phyloP scores from a whole-genome alignment of 2,329 filamentous ascomycete species.

The Albifimbria verrucaria region DNA sequence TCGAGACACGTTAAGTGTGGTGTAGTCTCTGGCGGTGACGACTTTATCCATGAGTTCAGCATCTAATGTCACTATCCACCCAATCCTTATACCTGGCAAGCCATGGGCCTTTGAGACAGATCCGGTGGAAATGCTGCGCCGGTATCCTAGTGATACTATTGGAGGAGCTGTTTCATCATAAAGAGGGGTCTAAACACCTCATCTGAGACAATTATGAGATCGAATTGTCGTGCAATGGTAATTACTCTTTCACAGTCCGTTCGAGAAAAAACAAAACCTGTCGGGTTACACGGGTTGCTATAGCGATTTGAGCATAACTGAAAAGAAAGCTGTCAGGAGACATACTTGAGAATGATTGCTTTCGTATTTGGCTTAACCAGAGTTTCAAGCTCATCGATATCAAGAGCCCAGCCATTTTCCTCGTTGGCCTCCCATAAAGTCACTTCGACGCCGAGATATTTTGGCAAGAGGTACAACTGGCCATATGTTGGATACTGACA shows the following conservation, averaged over 20 bases:
- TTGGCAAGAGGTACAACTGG: slow-evolving; percentile 72
- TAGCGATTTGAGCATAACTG: slow-evolving; percentile 12
- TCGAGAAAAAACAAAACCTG: slow-evolving; percentile 64
- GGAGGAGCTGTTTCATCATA: background rate
- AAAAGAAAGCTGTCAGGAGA: background rate
- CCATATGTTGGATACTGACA: slow-evolving; percentile 83
- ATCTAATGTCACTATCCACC: slow-evolving; percentile 14
- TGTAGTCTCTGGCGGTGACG: background rate
- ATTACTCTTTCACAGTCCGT: slow-evolving; percentile 58
- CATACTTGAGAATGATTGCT: slow-evolving; percentile 19
- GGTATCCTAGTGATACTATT: background rate
- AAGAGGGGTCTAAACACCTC: slow-evolving; percentile 84
- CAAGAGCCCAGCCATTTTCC: slow-evolving; percentile 60
- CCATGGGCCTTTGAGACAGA: slow-evolving; percentile 20
- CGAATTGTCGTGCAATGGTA: slow-evolving; percentile 56
- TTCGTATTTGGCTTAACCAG: slow-evolving; percentile 67
- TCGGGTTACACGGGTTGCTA: slow-evolving; percentile 82
- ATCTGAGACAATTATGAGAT: slow-evolving; percentile 67
- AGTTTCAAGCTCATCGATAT: slow-evolving; percentile 59
- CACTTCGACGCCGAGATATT: slow-evolving; percentile 69
- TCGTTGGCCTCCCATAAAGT: slow-evolving; percentile 67
- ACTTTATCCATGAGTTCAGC: slow-evolving; percentile 12
- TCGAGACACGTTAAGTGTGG: background rate
- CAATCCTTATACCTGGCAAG: slow-evolving; percentile 17
- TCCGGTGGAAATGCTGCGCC: too few relatives aligned